Base-by-base conservation (phyloP, 192 early-diverging fungal genomes). In the Linnemannia hyalina region DNA sequence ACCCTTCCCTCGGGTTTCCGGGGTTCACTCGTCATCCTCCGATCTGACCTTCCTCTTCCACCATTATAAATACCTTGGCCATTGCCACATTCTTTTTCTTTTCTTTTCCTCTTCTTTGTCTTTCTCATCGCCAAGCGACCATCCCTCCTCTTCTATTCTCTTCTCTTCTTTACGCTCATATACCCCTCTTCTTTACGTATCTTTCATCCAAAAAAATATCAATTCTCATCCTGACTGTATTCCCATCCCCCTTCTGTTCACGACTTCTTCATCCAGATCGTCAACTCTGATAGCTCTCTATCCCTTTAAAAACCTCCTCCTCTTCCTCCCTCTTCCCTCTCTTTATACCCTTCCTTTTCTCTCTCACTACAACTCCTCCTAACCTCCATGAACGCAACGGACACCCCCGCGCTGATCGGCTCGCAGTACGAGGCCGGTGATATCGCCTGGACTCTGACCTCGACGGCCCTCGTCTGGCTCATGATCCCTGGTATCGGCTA, bases 401-500 rank as follows among this genome's bases (percentile, higher is more conserved):
- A 73, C 23, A 38, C 7, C 22, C 41, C 42, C 22, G 23, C 65
- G 8, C 4, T 68, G 22, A 77, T 80, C 47, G 83, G 77, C 18
- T 83, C 82, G 23, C 49, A 79, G 40, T 83, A 75, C 52, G 29
- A 83, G 41, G 70, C 86, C 22, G 92, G 92, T 65, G 94, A 95
- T 76, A 93, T 94, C 42, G 90, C 93, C 20, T 96, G 91, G 91
- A 91, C 96, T 32, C 85, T 97, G 38, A 74, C 92, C 42, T 90
- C 92, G 40, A 90, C 97, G 6, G 95, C 94, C 1, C 88, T 98
- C 29, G 97, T 99, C 41, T 97, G 97, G 88, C 90, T 99, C 77
- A 99, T 99, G 97, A 93, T 94, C 29, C 98, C 98, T 1, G 98
- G 96, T 42, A 93, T 99, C 40, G 97, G 97, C 15, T 94, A 97